A percentile compares a stretch with the other conserved stretches of the same genome.
Evolutionary conservation across 225 moss, liverwort and hornwort genomes (phyloP).

Genomic region (Pleurozium schreberi): DNA sequence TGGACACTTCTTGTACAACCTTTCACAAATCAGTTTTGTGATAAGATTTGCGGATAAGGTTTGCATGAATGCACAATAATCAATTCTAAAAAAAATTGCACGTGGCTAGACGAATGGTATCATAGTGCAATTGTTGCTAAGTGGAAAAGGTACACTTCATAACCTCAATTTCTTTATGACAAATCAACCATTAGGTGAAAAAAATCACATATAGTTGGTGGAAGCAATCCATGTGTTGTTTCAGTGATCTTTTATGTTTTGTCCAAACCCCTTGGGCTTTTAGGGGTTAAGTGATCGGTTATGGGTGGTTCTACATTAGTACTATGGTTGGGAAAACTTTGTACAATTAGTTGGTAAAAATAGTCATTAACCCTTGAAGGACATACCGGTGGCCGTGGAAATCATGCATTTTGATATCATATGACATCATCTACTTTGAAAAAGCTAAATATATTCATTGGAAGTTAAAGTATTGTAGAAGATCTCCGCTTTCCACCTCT

Average conservation of each 20-base stretch:
- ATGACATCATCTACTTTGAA: too few relatives aligned
- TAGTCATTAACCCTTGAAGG: too few relatives aligned
- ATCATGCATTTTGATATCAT: too few relatives aligned
- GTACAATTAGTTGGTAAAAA: too few relatives aligned
- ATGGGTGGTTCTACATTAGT: too few relatives aligned
- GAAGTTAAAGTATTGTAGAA: too few relatives aligned
- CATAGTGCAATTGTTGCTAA: accelerated
- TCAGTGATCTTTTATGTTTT: neutral
- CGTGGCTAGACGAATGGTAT: accelerated
- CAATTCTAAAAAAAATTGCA: neutral
- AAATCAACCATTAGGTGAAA: neutral
- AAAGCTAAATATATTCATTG: too few relatives aligned
- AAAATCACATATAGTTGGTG: neutral
- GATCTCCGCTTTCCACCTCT: too few relatives aligned
- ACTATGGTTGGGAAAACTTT: too few relatives aligned
- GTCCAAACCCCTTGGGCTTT: too few relatives aligned
- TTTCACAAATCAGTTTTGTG: neutral
- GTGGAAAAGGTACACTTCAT: neutral
- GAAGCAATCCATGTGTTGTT: too few relatives aligned
- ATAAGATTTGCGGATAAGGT: neutral
- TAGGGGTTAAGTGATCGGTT: accelerated
- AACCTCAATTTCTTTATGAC: neutral
- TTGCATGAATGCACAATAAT: neutral
- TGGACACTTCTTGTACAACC: accelerated
- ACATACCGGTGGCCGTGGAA: too few relatives aligned